Percentiles rank a stretch among this genome's conserved stretches.
Conservation (phyloP, 164 flowering plant species). For the Protea cynaroides region DNA sequence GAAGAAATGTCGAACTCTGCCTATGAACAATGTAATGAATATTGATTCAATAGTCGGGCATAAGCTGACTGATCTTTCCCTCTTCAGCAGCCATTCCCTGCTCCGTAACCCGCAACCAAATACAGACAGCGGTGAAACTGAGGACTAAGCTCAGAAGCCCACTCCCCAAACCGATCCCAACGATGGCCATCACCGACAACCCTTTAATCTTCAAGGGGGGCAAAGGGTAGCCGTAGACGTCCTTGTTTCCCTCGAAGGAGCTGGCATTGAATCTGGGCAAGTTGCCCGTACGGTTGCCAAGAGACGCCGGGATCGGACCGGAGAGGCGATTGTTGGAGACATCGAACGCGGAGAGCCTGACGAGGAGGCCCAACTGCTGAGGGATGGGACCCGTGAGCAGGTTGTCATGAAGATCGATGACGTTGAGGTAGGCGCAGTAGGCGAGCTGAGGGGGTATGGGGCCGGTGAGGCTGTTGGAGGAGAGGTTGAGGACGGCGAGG, state of each 20-base stretch:
- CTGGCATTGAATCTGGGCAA: slow-evolving; percentile 65
- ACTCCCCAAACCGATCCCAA: slow-evolving; percentile 90
- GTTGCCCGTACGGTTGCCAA: slow-evolving; percentile 62
- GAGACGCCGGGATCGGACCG: slow-evolving; percentile 55
- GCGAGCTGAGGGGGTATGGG: slow-evolving; percentile 68
- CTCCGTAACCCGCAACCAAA: slow-evolving; percentile 84
- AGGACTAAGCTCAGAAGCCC: slow-evolving; percentile 77
- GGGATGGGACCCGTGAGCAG: slow-evolving; percentile 69
- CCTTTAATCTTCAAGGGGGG: slow-evolving; percentile 44
- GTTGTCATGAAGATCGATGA: slow-evolving; percentile 80
- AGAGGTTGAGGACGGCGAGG: slow-evolving; percentile 88
- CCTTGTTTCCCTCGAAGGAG: slow-evolving; percentile 73
- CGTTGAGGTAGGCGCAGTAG: slow-evolving; percentile 75
- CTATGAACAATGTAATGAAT: not conserved
- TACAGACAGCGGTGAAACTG: slow-evolving; percentile 84
- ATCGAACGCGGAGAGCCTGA: slow-evolving; percentile 67
- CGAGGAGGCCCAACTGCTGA: slow-evolving; percentile 56
- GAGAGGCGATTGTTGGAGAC: slow-evolving; percentile 65
- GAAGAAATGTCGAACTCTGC: not conserved
- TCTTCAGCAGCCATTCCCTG: slow-evolving; percentile 52
- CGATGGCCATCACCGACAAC: slow-evolving; percentile 69
- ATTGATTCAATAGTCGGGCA: slow-evolving; percentile 71
- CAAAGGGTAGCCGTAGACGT: slow-evolving; percentile 83
- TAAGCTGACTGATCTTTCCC: slow-evolving; percentile 68
- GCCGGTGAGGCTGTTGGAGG: slow-evolving; percentile 62